Conservation (phyloP, 2,329 filamentous ascomycete genomes). For the Pezicula radicicola region DNA sequence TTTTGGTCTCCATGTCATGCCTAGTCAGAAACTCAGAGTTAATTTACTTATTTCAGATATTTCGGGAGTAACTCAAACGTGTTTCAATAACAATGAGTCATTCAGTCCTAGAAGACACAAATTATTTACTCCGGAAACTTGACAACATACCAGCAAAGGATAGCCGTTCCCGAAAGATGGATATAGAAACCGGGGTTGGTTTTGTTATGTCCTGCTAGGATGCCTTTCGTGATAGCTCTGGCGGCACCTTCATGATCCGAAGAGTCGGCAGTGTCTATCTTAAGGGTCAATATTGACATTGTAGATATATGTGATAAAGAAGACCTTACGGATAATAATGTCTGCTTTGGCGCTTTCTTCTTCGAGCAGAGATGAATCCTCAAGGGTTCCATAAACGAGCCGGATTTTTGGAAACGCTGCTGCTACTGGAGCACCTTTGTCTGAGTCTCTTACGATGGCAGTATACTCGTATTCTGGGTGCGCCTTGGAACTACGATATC, state of each 20-base stretch:
- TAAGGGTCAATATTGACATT: constrained; percentile 1
- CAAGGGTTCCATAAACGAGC: constrained; percentile 49
- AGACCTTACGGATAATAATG: constrained; percentile 39
- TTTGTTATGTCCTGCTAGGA: constrained; percentile 41
- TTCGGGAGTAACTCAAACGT: too few species aligned
- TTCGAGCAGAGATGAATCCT: constrained; percentile 39
- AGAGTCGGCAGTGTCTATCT: constrained; percentile 34
- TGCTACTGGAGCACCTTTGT: constrained; percentile 43
- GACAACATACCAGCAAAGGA: constrained; percentile 43
- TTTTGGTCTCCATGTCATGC: constrained; percentile 35
- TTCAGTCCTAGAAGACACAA: too few species aligned
- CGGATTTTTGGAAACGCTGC: constrained; percentile 42
- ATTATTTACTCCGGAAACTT: too few species aligned
- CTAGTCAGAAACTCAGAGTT: too few species aligned
- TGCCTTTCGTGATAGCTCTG: constrained; percentile 40
- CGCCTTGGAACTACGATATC: constrained; percentile 16
- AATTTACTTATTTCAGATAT: too few species aligned
- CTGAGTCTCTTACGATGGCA: constrained; percentile 44
- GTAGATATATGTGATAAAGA: not conserved
- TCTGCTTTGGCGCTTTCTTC: constrained; percentile 43
- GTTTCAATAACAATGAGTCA: too few species aligned
- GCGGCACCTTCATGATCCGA: constrained; percentile 43
- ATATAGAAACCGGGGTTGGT: constrained; percentile 45
- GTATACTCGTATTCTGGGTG: constrained; percentile 47
- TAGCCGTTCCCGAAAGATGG: constrained; percentile 53